Conservation (phyloP, 2,329 filamentous ascomycete genomes). For the Penicillium sp. region DNA sequence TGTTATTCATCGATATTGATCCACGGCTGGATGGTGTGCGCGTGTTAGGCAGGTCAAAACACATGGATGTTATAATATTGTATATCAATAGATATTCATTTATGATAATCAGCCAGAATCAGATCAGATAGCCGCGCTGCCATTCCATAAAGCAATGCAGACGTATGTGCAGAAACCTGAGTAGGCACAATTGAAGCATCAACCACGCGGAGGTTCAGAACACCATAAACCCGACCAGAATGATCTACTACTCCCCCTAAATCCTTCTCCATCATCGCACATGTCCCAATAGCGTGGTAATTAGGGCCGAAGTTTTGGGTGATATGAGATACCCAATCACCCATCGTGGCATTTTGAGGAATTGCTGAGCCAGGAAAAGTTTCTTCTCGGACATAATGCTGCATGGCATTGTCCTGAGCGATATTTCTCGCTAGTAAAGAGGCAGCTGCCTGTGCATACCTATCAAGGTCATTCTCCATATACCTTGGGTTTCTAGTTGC, state of each 20-base stretch:
- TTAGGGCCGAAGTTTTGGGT: neutral
- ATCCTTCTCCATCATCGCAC: neutral
- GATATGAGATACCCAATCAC: neutral
- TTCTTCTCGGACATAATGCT: neutral
- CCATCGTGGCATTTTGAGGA: neutral
- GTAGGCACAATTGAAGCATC: constrained; percentile 1
- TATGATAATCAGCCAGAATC: neutral
- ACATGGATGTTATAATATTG: neutral
- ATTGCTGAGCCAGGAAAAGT: neutral
- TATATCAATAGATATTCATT: neutral
- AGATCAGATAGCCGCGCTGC: neutral
- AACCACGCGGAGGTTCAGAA: neutral
- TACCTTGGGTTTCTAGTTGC: neutral
- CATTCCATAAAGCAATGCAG: constrained; percentile 1
- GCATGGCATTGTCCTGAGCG: neutral
- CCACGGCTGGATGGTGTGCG: neutral
- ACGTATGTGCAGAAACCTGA: neutral
- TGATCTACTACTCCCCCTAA: neutral
- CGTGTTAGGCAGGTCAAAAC: neutral
- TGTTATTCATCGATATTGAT: neutral
- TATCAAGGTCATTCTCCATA: neutral
- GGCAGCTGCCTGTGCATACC: neutral
- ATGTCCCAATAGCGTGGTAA: constrained; percentile 1
- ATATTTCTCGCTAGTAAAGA: neutral
- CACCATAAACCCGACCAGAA: neutral